phyloP scores from a whole-genome alignment of 768 basidiomycete genomes.

The Boletus pseudo-olivaceus region DNA sequence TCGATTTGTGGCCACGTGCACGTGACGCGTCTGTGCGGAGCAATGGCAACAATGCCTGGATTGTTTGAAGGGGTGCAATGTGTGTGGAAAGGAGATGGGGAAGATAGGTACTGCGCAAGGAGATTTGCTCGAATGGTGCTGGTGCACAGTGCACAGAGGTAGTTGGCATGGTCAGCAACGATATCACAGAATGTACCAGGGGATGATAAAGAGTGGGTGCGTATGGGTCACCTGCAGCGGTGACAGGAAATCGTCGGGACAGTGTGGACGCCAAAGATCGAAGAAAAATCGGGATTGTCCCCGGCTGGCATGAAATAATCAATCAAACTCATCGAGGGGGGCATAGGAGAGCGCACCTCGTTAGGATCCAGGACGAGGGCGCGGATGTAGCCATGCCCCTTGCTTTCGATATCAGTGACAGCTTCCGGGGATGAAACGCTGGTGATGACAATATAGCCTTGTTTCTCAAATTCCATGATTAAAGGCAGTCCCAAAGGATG shows the following conservation, averaged over 20 bases:
- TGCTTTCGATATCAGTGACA: slow-evolving; percentile 59
- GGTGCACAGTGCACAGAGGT: slow-evolving; percentile 35
- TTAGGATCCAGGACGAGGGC: slow-evolving; percentile 78
- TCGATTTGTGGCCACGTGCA: slow-evolving; percentile 41
- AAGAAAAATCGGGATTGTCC: slow-evolving; percentile 69
- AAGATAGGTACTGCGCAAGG: slow-evolving; percentile 59
- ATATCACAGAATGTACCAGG: slow-evolving; percentile 75
- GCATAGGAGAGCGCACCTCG: slow-evolving; percentile 47
- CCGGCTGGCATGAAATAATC: slow-evolving; percentile 47
- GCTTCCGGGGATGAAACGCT: slow-evolving; percentile 71
- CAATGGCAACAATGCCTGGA: slow-evolving; percentile 74
- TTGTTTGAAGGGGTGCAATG: slow-evolving; percentile 69
- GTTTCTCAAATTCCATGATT: slow-evolving; percentile 68
- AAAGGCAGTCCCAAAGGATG: slow-evolving; percentile 66
- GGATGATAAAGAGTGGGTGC: slow-evolving; percentile 60
- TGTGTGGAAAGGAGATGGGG: slow-evolving; percentile 74
- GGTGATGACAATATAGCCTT: slow-evolving; percentile 79
- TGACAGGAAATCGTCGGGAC: slow-evolving; percentile 79
- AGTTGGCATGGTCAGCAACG: slow-evolving; percentile 59
- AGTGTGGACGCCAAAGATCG: slow-evolving; percentile 78
- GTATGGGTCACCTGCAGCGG: slow-evolving; percentile 76
- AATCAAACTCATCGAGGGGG: neutral
- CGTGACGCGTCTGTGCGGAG: slow-evolving; percentile 64
- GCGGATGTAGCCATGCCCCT: slow-evolving; percentile 71
- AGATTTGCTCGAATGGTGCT: slow-evolving; percentile 69